Conservation (phyloP, 2,329 filamentous ascomycete genomes). For the Metarhizium robertsii region DNA sequence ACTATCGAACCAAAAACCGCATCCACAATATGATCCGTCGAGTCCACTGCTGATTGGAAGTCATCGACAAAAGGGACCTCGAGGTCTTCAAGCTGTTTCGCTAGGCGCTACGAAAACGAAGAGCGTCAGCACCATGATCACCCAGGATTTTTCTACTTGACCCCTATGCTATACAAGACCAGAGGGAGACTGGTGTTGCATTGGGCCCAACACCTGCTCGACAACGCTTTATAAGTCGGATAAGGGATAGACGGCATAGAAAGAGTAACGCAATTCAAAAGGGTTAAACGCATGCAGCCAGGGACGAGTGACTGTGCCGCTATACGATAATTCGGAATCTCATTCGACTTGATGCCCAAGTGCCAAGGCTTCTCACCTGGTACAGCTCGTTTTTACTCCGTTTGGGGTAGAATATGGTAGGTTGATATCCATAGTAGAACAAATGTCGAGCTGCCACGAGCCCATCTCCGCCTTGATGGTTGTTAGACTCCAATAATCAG, state of each 20-base stretch:
- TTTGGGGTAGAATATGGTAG: slow-evolving; percentile 88
- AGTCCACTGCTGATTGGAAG: slow-evolving; percentile 56
- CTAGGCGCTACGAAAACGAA: slow-evolving; percentile 53
- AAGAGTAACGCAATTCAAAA: slow-evolving; percentile 4
- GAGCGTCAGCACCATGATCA: slow-evolving; percentile 13
- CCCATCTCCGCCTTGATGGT: slow-evolving; percentile 72
- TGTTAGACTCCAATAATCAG: not conserved
- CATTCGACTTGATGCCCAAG: not conserved
- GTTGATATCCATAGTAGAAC: slow-evolving; percentile 82
- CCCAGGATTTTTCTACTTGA: not conserved
- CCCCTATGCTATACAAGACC: not conserved
- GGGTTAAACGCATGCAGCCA: not conserved
- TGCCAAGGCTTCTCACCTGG: slow-evolving; percentile 41
- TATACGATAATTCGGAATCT: not conserved
- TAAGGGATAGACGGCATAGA: not conserved
- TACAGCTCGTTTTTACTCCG: slow-evolving; percentile 85
- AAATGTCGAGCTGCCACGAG: slow-evolving; percentile 90
- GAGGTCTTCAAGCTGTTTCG: slow-evolving; percentile 76
- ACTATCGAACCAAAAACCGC: slow-evolving; percentile 72
- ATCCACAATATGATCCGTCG: slow-evolving; percentile 76
- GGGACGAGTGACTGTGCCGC: not conserved
- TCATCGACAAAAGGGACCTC: slow-evolving; percentile 76
- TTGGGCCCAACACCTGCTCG: not conserved
- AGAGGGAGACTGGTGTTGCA: not conserved
- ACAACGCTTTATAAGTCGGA: not conserved